Percentiles rank a stretch among this genome's conserved stretches.
These are phyloP conservation scores for Pascua sp. DNA, from an alignment of 1,284 basidiomycete genomes.

Conservation along the genomic window DNA sequence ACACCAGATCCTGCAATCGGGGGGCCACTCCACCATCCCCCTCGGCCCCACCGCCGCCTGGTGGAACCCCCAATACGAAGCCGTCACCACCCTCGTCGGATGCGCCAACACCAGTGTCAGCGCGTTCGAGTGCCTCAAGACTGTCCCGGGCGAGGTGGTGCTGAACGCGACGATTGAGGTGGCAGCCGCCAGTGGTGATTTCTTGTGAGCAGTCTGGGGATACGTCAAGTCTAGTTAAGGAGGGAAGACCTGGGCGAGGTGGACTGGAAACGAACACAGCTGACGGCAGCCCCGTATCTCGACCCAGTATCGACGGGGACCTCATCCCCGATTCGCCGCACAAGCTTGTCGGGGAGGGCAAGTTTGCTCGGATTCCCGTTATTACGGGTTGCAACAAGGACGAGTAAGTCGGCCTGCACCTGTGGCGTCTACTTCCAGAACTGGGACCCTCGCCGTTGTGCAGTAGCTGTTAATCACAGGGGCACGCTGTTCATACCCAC, in stretches of 20 bases:
- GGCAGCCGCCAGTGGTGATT: neutral
- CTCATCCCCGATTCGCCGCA: conserved; percentile 41
- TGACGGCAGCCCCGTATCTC: neutral
- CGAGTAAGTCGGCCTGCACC: conserved; percentile 24
- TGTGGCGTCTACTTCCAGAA: too few relatives aligned
- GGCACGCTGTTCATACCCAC: conserved; percentile 18
- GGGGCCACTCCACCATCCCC: conserved; percentile 35
- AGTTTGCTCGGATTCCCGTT: conserved; percentile 43
- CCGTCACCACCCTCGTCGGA: neutral
- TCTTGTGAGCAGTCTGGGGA: too few relatives aligned
- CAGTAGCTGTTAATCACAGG: neutral
- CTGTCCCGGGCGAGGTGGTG: conserved; percentile 25
- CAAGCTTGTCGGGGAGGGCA: conserved; percentile 31
- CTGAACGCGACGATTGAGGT: conserved; percentile 21
- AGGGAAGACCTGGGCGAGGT: too few relatives aligned
- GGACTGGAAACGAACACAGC: too few relatives aligned
- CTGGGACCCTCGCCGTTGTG: too few relatives aligned
- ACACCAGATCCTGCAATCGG: conserved; percentile 45
- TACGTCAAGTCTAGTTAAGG: too few relatives aligned
- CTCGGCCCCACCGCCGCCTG: conserved; percentile 20
- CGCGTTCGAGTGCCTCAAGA: conserved; percentile 38
- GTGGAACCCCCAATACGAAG: neutral
- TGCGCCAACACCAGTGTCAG: neutral
- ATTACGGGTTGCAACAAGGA: conserved; percentile 45
- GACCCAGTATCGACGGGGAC: conserved; percentile 43